A percentile compares a stretch with the other conserved stretches of the same genome.
phyloP scores from a whole-genome alignment of 2,329 filamentous ascomycete genomes.

The Fusarium xyrophilum region DNA sequence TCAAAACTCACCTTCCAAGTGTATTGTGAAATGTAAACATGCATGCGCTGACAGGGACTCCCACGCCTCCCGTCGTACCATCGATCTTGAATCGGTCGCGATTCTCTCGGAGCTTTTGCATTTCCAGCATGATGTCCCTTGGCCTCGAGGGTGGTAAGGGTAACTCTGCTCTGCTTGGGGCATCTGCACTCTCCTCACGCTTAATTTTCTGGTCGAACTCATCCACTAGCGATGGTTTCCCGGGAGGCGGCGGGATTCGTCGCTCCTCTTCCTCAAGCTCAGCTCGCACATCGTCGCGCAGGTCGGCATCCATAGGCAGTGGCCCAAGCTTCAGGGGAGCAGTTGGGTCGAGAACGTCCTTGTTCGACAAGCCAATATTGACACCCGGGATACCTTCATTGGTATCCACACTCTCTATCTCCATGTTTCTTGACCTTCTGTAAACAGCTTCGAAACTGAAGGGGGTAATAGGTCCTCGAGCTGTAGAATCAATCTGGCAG shows the following conservation, averaged over 20 bases:
- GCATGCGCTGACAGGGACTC: conserved; percentile 83
- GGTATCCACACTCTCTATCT: conserved; percentile 68
- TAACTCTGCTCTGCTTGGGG: conserved; percentile 76
- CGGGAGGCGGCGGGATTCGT: conserved; percentile 73
- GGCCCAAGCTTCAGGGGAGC: conserved; percentile 76
- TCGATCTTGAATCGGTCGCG: conserved; percentile 91
- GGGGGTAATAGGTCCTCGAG: conserved; percentile 68
- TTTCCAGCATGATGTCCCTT: conserved; percentile 90
- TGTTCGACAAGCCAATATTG: conserved; percentile 67
- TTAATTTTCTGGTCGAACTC: conserved; percentile 90
- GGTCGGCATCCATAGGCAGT: conserved; percentile 80
- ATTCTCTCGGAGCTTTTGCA: conserved; percentile 91
- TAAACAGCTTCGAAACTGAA: conserved; percentile 69
- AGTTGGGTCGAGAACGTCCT: conserved; percentile 63
- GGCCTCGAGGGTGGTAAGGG: conserved; percentile 88
- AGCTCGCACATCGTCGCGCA: conserved; percentile 84
- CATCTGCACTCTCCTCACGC: conserved; percentile 86
- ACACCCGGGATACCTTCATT: conserved; percentile 70
- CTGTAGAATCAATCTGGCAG: conserved; percentile 65
- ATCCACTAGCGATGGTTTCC: conserved; percentile 77
- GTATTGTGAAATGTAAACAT: conserved; percentile 99
- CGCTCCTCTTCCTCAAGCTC: conserved; percentile 86
- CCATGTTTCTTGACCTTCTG: conserved; percentile 63
- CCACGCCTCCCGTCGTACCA: conserved; percentile 80
- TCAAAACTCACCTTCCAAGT: conserved; percentile 73